Conservation (phyloP, 169 alveolate genomes). For the Perkinsus olseni region DNA sequence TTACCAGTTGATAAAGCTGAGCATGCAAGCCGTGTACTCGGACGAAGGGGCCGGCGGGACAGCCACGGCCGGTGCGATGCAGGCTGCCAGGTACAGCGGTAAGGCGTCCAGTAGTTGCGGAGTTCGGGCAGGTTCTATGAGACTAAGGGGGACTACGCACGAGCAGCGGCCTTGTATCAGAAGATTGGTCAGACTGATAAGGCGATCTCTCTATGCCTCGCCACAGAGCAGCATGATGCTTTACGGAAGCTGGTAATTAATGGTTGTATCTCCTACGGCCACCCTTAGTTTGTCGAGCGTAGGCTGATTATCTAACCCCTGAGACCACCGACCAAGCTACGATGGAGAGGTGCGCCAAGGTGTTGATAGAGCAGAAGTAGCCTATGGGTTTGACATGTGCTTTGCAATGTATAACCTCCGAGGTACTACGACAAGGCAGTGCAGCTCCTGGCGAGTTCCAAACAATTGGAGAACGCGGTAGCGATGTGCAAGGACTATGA, state of each 20-base stretch:
- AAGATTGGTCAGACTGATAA: slow-evolving; percentile 64
- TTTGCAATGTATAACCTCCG: neutral
- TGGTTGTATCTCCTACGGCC: neutral
- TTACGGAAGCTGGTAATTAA: slow-evolving; percentile 11
- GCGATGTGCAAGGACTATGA: slow-evolving; percentile 43
- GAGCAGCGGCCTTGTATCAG: slow-evolving; percentile 61
- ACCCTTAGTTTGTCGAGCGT: neutral
- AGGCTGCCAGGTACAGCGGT: neutral
- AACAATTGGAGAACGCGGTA: slow-evolving; percentile 61
- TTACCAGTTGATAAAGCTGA: neutral
- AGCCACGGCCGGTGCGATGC: neutral
- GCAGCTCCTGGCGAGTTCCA: slow-evolving; percentile 42
- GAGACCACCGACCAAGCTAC: slow-evolving; percentile 45
- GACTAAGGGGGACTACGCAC: slow-evolving; percentile 18
- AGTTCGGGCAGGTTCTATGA: neutral
- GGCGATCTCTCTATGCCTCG: slow-evolving; percentile 53
- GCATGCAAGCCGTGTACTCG: neutral
- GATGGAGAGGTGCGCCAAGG: slow-evolving; percentile 27
- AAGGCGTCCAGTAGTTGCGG: neutral
- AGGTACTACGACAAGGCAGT: slow-evolving; percentile 56
- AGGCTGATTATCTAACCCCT: slow-evolving; percentile 3
- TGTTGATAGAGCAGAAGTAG: slow-evolving; percentile 32
- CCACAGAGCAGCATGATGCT: slow-evolving; percentile 14
- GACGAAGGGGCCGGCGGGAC: neutral
- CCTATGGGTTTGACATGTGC: neutral